Percentiles rank a stretch among this genome's conserved stretches.
phyloP scores from a whole-genome alignment of 2,329 filamentous ascomycete species.

The Leptoxyphium fumago region DNA sequence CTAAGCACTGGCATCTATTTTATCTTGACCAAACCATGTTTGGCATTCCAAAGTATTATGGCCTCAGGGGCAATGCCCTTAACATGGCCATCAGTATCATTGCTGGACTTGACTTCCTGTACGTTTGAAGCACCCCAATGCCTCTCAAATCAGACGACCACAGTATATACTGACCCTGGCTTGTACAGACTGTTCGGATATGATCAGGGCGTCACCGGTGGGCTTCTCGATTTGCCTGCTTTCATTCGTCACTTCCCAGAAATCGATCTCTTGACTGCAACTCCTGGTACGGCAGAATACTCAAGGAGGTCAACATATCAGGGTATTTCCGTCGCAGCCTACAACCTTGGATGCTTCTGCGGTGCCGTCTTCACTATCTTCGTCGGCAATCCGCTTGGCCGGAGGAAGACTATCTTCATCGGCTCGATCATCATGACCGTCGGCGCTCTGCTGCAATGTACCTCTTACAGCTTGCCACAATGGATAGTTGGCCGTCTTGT shows the following conservation, averaged over 20 bases:
- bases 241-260: conserved; percentile 28
- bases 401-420: conserved; percentile 34
- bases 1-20: no score
- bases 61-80: conserved; percentile 26
- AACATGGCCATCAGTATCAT: conserved; percentile 29
- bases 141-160: not conserved
- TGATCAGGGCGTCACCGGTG: conserved; percentile 29
- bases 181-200: conserved; percentile 21
- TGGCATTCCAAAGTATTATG: conserved; percentile 18
- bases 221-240: conserved; percentile 26
- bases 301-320: conserved; percentile 9
- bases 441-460: conserved; percentile 33
- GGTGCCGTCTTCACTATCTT: conserved; percentile 35
- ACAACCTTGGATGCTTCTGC: conserved; percentile 30
- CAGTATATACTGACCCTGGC: not conserved
- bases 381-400: conserved; percentile 34
- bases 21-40: not conserved
- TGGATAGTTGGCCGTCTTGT: conserved; percentile 38
- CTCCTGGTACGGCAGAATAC: not conserved
- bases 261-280: conserved; percentile 17
- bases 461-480: conserved; percentile 29
- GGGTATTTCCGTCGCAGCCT: conserved; percentile 19
- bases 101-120: conserved; percentile 26
- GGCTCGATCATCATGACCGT: conserved; percentile 36
- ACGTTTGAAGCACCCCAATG: not conserved